These are phyloP conservation scores for Mediolabrus comicus DNA, from an alignment of 108 stramenopile genomes.

Conservation along the genomic window DNA sequence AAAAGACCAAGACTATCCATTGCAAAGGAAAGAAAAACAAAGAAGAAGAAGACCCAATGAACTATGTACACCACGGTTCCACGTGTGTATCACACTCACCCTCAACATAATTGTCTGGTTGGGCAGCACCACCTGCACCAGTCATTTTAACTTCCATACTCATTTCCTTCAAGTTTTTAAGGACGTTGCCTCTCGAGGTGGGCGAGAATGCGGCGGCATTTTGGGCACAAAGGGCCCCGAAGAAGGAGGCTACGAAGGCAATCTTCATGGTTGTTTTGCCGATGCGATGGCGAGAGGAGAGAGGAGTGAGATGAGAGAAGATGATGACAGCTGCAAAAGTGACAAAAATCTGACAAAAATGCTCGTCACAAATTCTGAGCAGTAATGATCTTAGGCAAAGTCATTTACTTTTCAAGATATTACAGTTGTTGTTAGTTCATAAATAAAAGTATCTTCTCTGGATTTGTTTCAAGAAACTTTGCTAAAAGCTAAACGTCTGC, in stretches of 20 bases:
- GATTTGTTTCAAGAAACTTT: too few relatives aligned
- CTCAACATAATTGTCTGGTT: constrained; percentile 19
- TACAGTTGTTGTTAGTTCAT: too few relatives aligned
- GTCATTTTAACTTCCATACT: constrained; percentile 15
- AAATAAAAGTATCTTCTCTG: too few relatives aligned
- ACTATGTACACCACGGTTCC: constrained; percentile 14
- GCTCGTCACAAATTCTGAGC: too few relatives aligned
- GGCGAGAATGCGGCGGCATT: constrained; percentile 34
- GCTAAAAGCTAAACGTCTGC: too few relatives aligned
- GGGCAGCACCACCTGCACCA: constrained; percentile 17
- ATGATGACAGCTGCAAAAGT: too few relatives aligned
- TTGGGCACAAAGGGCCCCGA: constrained; percentile 13
- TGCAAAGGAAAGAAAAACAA: too few relatives aligned
- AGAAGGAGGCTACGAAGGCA: constrained; percentile 18
- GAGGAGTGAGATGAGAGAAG: not conserved
- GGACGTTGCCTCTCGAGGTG: constrained; percentile 12
- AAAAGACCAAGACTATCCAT: too few relatives aligned
- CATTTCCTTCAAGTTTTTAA: constrained; percentile 28
- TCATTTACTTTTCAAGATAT: too few relatives aligned
- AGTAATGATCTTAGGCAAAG: too few relatives aligned
- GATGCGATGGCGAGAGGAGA: not conserved
- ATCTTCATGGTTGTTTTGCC: constrained; percentile 24
- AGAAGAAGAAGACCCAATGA: too few relatives aligned
- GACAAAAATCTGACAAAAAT: too few relatives aligned
- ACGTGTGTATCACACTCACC: constrained; percentile 9